A percentile compares a stretch with the other conserved stretches of the same genome.
Evolutionary conservation across 2,329 filamentous ascomycete species (phyloP).

Genomic region (Raffaelea arxii): DNA sequence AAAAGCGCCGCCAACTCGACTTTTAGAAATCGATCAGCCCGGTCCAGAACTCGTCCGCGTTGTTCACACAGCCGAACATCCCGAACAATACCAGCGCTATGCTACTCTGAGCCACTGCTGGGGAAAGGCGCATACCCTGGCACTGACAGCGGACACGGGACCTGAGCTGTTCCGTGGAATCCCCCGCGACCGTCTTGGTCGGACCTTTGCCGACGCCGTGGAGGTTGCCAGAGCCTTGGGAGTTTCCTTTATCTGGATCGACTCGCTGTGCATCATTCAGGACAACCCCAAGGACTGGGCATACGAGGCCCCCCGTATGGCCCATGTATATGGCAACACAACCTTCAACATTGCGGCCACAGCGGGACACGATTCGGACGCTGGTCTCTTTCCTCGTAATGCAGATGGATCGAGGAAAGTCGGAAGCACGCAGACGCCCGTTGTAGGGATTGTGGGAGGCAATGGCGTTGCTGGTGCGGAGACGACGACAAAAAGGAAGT

Average conservation of each 20-base stretch:
- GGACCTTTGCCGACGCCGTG: slow-evolving; percentile 11
- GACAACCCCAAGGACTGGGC: neutral
- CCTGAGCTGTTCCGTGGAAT: slow-evolving; percentile 4
- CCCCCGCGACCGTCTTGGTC: slow-evolving; percentile 1
- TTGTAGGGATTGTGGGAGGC: neutral
- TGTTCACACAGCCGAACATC: too few species aligned
- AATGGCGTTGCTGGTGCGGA: neutral
- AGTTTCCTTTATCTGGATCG: slow-evolving; percentile 11
- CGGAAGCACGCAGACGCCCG: too few species aligned
- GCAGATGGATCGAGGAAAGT: too few species aligned
- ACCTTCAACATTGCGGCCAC: neutral
- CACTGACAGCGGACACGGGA: neutral
- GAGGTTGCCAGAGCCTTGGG: slow-evolving; percentile 7
- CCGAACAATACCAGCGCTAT: too few species aligned
- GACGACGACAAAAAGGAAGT: neutral
- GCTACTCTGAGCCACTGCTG: slow-evolving; percentile 12
- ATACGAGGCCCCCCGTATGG: neutral
- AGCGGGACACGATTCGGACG: neutral
- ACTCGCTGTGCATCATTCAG: slow-evolving; percentile 14
- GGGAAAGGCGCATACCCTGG: slow-evolving; percentile 1
- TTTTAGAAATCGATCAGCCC: too few species aligned
- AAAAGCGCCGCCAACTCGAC: too few species aligned
- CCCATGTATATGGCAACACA: neutral
- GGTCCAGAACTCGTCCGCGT: too few species aligned
- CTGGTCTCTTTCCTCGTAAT: too few species aligned